Conservation (phyloP, 2,329 filamentous ascomycete genomes). For the Aspergillus costaricaensis region DNA sequence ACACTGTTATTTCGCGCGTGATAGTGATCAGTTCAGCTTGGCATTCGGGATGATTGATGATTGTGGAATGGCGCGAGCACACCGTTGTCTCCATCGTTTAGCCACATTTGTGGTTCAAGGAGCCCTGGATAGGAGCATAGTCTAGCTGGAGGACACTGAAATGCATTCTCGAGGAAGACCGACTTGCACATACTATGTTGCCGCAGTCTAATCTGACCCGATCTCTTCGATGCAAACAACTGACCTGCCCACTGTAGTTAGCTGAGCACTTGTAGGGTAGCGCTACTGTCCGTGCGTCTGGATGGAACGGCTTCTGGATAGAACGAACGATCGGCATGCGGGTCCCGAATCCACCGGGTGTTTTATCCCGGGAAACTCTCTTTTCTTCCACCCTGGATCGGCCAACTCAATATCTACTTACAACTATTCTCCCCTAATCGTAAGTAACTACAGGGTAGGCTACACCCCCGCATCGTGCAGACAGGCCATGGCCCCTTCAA, state of each 20-base stretch:
- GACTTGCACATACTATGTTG: not conserved
- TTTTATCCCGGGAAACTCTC: not conserved
- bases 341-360: not conserved
- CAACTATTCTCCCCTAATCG: not conserved
- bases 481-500: not conserved
- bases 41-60: not conserved
- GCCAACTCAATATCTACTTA: not conserved
- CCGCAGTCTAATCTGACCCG: not conserved
- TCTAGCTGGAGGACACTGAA: slow-evolving; percentile 9
- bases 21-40: not conserved
- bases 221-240: not conserved
- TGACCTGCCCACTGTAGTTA: not conserved
- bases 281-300: not conserved
- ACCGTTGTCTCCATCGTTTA: slow-evolving; percentile 6
- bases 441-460: not conserved
- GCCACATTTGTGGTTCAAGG: slow-evolving; percentile 6
- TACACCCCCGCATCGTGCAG: not conserved
- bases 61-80: not conserved
- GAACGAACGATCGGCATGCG: not conserved
- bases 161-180: not conserved
- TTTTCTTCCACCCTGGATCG: not conserved
- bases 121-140: slow-evolving; percentile 14
- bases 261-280: not conserved
- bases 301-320: not conserved
- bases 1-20: slow-evolving; percentile 7